These are phyloP conservation scores for Geosiphon pyriformis DNA, from an alignment of 192 early-diverging fungal genomes.

Conservation along the genomic window DNA sequence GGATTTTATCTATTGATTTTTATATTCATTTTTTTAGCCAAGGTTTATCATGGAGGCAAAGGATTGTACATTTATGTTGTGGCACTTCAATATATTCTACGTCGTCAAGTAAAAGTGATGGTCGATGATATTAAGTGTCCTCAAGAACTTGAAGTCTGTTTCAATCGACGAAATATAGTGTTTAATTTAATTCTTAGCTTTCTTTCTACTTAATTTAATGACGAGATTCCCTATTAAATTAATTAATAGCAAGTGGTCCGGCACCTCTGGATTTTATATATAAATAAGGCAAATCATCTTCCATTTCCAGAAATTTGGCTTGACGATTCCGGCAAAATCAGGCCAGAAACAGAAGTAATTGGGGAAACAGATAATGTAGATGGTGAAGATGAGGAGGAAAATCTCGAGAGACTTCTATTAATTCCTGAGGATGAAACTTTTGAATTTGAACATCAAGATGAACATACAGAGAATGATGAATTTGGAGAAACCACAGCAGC, in stretches of 20 bases:
- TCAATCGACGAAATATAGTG: background rate
- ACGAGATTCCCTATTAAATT: background rate
- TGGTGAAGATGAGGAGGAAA: constrained; percentile 8
- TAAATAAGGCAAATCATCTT: constrained; percentile 8
- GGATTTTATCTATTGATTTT: background rate
- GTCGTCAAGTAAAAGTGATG: background rate
- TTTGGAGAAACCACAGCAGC: background rate
- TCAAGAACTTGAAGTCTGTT: constrained; percentile 13
- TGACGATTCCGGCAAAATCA: background rate
- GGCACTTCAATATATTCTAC: constrained; percentile 3
- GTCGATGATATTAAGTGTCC: constrained; percentile 12
- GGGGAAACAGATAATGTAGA: background rate
- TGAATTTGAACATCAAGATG: background rate
- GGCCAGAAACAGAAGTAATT: background rate
- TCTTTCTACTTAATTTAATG: background rate
- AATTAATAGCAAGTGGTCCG: constrained; percentile 1
- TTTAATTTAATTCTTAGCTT: background rate
- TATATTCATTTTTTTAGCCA: background rate
- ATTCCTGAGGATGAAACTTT: background rate
- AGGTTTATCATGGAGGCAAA: background rate
- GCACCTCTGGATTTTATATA: constrained; percentile 21
- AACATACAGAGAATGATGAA: background rate
- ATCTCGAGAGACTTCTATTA: background rate
- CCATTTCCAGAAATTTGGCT: background rate
- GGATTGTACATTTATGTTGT: background rate